Conservation (phyloP, 176 grass and related monocot genomes). For the Phragmites australis region DNA sequence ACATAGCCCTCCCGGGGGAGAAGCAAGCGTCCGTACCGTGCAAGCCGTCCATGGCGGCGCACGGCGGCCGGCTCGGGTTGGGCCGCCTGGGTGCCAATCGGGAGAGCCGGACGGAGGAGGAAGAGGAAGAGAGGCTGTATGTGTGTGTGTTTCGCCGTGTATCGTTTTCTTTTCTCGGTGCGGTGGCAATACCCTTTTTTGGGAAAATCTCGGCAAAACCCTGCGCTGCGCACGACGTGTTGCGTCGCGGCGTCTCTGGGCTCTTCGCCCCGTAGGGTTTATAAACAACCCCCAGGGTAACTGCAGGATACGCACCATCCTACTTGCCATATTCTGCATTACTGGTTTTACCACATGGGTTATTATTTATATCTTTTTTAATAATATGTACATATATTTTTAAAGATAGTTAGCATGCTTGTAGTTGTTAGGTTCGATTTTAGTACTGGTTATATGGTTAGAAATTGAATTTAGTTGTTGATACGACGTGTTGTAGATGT, state of each 20-base stretch:
- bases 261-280: constrained; percentile 41
- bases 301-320: constrained; percentile 27
- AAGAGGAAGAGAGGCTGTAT: background rate
- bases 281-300: background rate
- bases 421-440: background rate
- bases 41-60: constrained; percentile 64
- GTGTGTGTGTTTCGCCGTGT: constrained; percentile 46
- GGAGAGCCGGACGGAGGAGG: constrained; percentile 26
- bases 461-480: too few relatives aligned
- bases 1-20: constrained; percentile 59
- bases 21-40: constrained; percentile 59
- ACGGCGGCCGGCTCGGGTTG: constrained; percentile 23
- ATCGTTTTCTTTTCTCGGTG: constrained; percentile 50
- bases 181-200: constrained; percentile 45
- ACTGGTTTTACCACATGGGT: background rate
- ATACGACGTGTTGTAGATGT: too few relatives aligned
- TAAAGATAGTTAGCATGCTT: background rate
- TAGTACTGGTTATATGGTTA: background rate
- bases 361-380: background rate
- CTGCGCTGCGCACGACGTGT: constrained; percentile 41
- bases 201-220: constrained; percentile 65
- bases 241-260: background rate
- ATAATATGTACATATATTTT: background rate
- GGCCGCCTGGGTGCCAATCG: constrained; percentile 29
- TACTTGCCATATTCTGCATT: constrained; percentile 11